Percentiles rank a stretch among this genome's conserved stretches.
Conservation (phyloP, 108 stramenopile genomes). For the Schizochytrium sp. region DNA sequence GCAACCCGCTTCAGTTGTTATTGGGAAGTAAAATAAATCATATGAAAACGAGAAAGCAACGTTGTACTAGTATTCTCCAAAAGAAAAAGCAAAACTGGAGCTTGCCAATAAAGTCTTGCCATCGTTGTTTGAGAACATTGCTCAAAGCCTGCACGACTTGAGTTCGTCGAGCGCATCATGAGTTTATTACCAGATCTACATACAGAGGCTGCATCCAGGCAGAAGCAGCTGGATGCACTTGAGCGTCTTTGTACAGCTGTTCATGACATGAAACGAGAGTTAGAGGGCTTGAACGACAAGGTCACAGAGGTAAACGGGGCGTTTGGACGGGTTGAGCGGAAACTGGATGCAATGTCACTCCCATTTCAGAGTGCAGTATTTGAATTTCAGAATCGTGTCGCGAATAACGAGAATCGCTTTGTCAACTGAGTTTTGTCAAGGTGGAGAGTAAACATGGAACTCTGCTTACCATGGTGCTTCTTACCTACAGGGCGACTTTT, state of each 20-base stretch:
- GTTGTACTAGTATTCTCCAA: too few relatives aligned
- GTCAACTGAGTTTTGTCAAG: neutral
- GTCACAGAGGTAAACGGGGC: slow-evolving; percentile 33
- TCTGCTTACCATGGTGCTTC: neutral
- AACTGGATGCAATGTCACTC: slow-evolving; percentile 28
- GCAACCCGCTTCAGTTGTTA: too few relatives aligned
- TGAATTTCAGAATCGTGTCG: neutral
- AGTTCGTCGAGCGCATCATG: too few relatives aligned
- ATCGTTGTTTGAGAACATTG: too few relatives aligned
- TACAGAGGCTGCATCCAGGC: neutral
- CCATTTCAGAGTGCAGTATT: slow-evolving; percentile 58
- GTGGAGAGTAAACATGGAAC: neutral
- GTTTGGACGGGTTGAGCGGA: slow-evolving; percentile 29
- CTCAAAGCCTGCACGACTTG: too few relatives aligned
- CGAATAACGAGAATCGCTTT: neutral
- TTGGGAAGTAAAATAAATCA: too few relatives aligned
- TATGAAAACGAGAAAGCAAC: too few relatives aligned
- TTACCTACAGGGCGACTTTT: too few relatives aligned
- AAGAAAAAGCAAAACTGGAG: too few relatives aligned
- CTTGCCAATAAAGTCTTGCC: too few relatives aligned
- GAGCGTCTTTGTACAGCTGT: slow-evolving; percentile 27
- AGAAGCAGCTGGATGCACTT: slow-evolving; percentile 16
- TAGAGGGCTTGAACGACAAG: slow-evolving; percentile 31
- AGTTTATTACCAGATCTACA: neutral
- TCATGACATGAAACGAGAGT: slow-evolving; percentile 25